phyloP scores from a whole-genome alignment of 148 eudicot species.

The Rhododendron griersonianum region DNA sequence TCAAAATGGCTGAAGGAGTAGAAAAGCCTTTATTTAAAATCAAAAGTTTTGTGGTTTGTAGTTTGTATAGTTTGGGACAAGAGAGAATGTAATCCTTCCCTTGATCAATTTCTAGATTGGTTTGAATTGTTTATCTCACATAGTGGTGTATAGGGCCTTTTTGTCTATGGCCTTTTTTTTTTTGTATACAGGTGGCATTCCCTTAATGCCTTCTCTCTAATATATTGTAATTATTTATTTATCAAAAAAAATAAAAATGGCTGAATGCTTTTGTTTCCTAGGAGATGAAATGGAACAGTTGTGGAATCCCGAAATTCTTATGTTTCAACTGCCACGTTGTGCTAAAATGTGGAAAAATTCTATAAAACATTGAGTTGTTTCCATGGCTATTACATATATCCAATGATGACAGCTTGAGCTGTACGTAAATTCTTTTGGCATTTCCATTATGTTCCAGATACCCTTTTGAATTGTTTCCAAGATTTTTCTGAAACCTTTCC shows the following conservation, averaged over 20 bases:
- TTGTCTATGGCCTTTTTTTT: too few relatives aligned
- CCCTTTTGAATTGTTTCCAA: not conserved
- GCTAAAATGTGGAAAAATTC: not conserved
- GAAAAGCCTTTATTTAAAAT: too few relatives aligned
- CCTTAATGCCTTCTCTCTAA: too few relatives aligned
- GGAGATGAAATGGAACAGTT: not conserved
- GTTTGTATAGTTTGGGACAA: too few relatives aligned
- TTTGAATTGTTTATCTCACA: too few relatives aligned
- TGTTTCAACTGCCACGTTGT: not conserved
- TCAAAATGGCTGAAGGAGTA: not conserved
- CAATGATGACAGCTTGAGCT: not conserved
- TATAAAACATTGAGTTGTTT: not conserved
- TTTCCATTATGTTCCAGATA: not conserved
- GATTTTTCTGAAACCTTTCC: not conserved
- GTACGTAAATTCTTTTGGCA: not conserved
- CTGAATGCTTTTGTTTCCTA: not conserved
- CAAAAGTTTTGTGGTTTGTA: too few relatives aligned
- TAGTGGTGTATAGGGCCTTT: too few relatives aligned
- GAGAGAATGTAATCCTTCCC: too few relatives aligned
- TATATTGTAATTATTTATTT: too few relatives aligned
- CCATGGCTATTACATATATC: not conserved
- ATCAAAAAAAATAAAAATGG: not conserved
- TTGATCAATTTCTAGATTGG: too few relatives aligned
- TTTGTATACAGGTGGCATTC: too few relatives aligned
- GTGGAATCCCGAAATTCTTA: not conserved